Evolutionary conservation across 1,139 yeast species (phyloP).

Genomic region (Blastobotrys ciferrii): DNA sequence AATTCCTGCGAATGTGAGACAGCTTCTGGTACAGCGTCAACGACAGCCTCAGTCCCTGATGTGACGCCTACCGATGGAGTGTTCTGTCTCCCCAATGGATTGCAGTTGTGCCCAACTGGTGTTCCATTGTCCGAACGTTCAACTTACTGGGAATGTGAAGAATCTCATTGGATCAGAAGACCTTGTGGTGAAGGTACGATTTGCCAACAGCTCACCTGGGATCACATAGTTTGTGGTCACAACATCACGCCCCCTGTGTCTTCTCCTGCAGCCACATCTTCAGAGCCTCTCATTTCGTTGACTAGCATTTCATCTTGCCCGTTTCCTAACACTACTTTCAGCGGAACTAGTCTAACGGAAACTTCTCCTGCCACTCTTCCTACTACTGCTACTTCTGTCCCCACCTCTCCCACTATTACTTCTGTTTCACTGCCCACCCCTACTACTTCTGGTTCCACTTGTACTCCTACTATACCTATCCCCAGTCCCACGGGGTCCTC

Average conservation of each 20-base stretch:
- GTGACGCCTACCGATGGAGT: background rate
- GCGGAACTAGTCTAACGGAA: background rate
- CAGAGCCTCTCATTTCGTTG: background rate
- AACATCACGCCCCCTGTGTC: background rate
- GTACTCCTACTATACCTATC: too few relatives aligned
- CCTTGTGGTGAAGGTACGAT: slow-evolving; percentile 5
- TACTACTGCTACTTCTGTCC: background rate
- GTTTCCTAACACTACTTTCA: background rate
- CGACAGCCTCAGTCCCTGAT: background rate
- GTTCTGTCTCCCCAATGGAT: background rate
- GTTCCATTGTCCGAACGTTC: background rate
- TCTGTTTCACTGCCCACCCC: background rate
- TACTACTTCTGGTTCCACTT: background rate
- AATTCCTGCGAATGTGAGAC: background rate
- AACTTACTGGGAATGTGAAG: slow-evolving; percentile 3
- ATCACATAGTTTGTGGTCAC: background rate
- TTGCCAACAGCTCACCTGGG: slow-evolving; percentile 1
- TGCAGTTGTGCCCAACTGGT: slow-evolving; percentile 2
- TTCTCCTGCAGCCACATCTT: background rate
- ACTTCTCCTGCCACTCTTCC: background rate
- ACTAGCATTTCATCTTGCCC: background rate
- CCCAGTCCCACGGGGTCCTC: background rate
- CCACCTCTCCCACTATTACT: background rate
- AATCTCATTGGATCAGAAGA: slow-evolving; percentile 2
- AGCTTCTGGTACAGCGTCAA: background rate